Evolutionary conservation across 1,139 yeast species (phyloP), one percentile per base, ranked within the genome.

Genomic region (Yamadazyma epiphylla): DNA sequence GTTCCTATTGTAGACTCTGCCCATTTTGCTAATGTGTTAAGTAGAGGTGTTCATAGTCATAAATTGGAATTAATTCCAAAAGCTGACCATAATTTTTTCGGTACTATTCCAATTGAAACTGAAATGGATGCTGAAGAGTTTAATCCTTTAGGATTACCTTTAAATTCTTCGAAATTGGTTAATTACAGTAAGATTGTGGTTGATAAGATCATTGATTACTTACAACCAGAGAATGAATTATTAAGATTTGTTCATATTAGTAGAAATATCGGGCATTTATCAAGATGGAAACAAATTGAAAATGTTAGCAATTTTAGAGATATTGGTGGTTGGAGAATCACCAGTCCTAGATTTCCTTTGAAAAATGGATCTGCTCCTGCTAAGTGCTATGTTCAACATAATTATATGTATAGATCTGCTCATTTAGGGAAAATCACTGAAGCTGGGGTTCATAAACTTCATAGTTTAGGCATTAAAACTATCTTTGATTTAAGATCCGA

Each of bases 61-160:
- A 60, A 67, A 8, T 59, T 87, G 34, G 64, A 67, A 25, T 54
- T 86, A 14, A 60, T 89, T 8, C 71, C 74, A 0, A 66, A 64
- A 27, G 95, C 95, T 0, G 91, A 87, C 50, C 96, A 89, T 54
- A 84, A 85, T 48, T 88, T 73, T 48, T 80, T 70, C 48, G 91
- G 94, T 0, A 46, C 50, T 2, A 48, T 49, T 3, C 53, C 48
- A 13, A 64, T 63, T 36, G 50, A 48, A 9, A 55, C 57, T 15
- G 60, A 49, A 5, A 44, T 38, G 11, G 64, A 59, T 27, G 44
- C 41, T 8, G 51, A 46, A 15, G 63, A 55, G 10, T 45, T 42
- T 31, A 73, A 73, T 37, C 69, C 69, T 0, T 38, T 46, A 3
- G 43, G 53, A 2, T 48, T 64, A 17, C 85, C 85, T 0, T 35